Base-by-base conservation (phyloP, 139 green algal species). In the Nannochloris sp. region DNA sequence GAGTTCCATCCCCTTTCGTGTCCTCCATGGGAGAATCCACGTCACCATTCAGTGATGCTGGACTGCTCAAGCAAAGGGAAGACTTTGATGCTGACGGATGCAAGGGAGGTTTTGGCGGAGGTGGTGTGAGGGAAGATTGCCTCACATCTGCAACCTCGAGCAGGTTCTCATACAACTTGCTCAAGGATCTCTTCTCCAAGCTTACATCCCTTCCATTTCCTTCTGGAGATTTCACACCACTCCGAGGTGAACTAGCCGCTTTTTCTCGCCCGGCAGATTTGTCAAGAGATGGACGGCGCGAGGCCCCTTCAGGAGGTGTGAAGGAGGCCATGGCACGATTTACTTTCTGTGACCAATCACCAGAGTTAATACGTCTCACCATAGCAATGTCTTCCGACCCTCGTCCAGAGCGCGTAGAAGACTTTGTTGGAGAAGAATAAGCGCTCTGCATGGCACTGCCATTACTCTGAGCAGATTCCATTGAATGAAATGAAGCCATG, bases 131-230 rank as follows among this genome's bases (percentile, higher is more conserved):
- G 9, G 20, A 64, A 5, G 12, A 13, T 64, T 64, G 12, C 14
- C 58, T n/a, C 31, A 29, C 43, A 29, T 25, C 36, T 2, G 25
- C 62, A 20, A 70, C 36, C 20, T 76, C 69, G 16, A 61, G 56
- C 56, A 76, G 56, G 62, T 76, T 72, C 10, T 68, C 57, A 49
- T 67, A 72, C 63, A 76, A 58, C 45, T 72, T 62, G 17, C 25
- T 29, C 45, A 76, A 46, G 4, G 63, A 36, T 13, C 57, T 63
- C 63, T 67, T 68, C 36, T 76, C 63, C 5, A 29, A 4, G 2
- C 29, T 53, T 13, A 59, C 20, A 13, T 53, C 46, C 46, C n/a
- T 53, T 53, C 46, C 46, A 28, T 20, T 20, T 53, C 16, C n/a
- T 53, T 30, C 61, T 8, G 70, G 63, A 31, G 70, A 76, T 23